Percentiles rank a stretch among this genome's conserved stretches.
phyloP scores from a whole-genome alignment of 1,284 basidiomycete genomes.

The Volvariella surrecta region DNA sequence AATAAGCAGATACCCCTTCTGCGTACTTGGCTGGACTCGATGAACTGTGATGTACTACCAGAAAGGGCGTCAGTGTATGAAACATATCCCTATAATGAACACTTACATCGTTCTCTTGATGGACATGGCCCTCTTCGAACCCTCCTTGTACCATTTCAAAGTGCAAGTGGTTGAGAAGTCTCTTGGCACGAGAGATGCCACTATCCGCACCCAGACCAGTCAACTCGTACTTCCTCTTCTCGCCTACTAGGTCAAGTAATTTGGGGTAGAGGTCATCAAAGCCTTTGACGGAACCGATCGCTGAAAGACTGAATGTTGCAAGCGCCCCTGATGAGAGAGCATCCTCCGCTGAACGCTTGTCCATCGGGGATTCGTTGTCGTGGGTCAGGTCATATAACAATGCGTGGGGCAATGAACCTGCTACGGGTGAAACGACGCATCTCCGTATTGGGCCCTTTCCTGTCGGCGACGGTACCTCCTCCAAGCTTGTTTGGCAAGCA shows the following conservation, averaged over 20 bases:
- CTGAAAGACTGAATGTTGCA: constrained; percentile 80
- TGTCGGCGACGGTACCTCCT: constrained; percentile 70
- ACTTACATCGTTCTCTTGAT: constrained; percentile 88
- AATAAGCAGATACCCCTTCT: constrained; percentile 86
- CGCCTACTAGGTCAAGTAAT: constrained; percentile 77
- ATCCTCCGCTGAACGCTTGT: constrained; percentile 89
- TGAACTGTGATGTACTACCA: constrained; percentile 84
- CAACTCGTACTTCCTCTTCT: constrained; percentile 71
- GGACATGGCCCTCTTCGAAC: constrained; percentile 87
- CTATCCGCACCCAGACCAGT: constrained; percentile 42
- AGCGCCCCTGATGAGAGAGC: constrained; percentile 87
- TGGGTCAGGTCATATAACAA: constrained; percentile 92
- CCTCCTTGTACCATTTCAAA: constrained; percentile 81
- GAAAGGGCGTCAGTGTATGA: neutral
- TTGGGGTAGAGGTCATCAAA: constrained; percentile 97
- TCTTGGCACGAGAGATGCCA: constrained; percentile 78
- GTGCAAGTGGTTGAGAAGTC: constrained; percentile 80
- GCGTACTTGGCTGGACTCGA: constrained; percentile 83
- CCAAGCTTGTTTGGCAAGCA: constrained; percentile 69
- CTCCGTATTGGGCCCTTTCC: constrained; percentile 70
- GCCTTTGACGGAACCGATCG: constrained; percentile 88
- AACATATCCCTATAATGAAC: constrained; percentile 1
- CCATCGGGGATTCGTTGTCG: constrained; percentile 86
- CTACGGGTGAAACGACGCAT: constrained; percentile 70
- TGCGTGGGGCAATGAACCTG: constrained; percentile 84